Conservation (phyloP, 179 eudicot genomes). For the Vitellaria paradoxa region DNA sequence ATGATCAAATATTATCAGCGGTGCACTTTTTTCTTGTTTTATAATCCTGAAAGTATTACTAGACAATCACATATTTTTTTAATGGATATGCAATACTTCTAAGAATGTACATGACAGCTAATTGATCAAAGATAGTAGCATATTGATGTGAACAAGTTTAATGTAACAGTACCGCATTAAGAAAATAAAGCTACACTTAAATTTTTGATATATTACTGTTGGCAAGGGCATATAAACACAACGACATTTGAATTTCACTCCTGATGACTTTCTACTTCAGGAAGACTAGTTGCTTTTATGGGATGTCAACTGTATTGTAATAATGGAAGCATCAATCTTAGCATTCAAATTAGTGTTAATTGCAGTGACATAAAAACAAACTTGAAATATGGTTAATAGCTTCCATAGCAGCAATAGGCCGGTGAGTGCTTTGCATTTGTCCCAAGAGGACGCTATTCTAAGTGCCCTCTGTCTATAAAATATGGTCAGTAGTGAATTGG, state of each 20-base stretch:
- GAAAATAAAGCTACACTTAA: background rate
- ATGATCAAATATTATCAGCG: background rate
- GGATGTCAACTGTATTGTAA: background rate
- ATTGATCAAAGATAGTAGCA: background rate
- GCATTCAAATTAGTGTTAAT: background rate
- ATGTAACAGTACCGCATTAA: background rate
- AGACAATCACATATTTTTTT: background rate
- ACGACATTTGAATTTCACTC: background rate
- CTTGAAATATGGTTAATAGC: background rate
- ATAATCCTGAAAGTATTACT: background rate
- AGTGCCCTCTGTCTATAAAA: background rate
- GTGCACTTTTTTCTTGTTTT: background rate
- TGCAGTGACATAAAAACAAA: background rate
- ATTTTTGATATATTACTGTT: background rate
- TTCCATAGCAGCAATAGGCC: background rate
- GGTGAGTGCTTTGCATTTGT: background rate
- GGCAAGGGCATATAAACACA: background rate
- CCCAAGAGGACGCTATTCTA: background rate
- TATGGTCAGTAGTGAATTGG: background rate
- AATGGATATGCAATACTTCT: background rate
- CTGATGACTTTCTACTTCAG: background rate
- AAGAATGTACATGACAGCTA: background rate
- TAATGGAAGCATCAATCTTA: background rate
- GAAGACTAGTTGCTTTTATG: background rate
- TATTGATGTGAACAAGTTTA: background rate